Conservation (phyloP, 495 filamentous ascomycete genomes). For the Daldinia vernicosa region DNA sequence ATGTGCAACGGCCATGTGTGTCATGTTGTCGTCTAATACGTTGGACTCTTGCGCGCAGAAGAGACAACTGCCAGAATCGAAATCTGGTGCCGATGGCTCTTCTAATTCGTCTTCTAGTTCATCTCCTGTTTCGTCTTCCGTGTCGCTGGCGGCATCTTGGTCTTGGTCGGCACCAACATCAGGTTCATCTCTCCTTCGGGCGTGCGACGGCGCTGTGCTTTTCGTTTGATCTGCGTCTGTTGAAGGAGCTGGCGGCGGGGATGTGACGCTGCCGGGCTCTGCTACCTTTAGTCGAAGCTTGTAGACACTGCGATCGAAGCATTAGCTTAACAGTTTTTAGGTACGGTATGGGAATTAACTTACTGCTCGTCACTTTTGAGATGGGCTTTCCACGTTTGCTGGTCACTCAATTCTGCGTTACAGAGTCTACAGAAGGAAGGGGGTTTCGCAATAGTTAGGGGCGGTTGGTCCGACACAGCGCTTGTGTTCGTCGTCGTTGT, state of each 20-base stretch:
- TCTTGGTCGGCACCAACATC: not conserved
- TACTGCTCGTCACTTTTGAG: not conserved
- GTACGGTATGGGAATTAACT: not conserved
- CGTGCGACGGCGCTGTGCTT: not conserved
- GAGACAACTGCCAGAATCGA: not conserved
- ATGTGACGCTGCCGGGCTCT: not conserved
- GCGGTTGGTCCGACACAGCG: not conserved
- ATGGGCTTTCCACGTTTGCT: not conserved
- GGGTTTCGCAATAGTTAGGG: not conserved
- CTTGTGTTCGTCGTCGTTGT: not conserved
- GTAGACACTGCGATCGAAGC: not conserved
- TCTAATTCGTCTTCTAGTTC: not conserved
- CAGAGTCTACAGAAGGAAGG: constrained; percentile 1
- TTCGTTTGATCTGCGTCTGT: not conserved
- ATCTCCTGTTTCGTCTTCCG: not conserved
- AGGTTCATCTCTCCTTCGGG: not conserved
- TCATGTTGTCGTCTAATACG: not conserved
- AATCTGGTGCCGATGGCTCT: not conserved
- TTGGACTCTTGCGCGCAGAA: not conserved
- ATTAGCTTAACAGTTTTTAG: not conserved
- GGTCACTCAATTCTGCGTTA: not conserved
- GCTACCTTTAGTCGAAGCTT: not conserved
- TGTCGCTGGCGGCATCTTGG: not conserved
- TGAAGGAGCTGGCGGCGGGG: not conserved
- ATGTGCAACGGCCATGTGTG: not conserved